These are phyloP conservation scores for Fusarium zealandicum DNA, from an alignment of 2,329 filamentous ascomycete genomes.

Conservation along the genomic window DNA sequence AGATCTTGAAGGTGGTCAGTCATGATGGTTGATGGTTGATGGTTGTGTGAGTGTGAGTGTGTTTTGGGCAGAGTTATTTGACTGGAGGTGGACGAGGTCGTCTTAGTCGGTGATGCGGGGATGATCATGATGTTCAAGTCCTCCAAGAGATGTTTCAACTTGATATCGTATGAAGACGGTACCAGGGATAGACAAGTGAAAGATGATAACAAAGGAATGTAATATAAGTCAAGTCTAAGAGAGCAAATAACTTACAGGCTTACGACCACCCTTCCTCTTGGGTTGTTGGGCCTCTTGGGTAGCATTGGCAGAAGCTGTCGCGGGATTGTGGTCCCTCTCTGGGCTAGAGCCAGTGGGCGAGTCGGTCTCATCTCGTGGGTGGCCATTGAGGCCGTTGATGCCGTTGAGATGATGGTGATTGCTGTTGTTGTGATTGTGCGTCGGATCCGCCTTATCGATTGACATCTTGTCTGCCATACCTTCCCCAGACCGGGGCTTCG, in stretches of 20 bases:
- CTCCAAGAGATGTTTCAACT: not conserved
- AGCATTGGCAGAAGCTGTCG: constrained; percentile 43
- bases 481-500: constrained; percentile 44
- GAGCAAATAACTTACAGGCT: constrained; percentile 76
- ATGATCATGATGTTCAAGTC: constrained; percentile 1
- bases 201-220: not conserved
- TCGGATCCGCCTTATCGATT: constrained; percentile 61
- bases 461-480: constrained; percentile 74
- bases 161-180: not conserved
- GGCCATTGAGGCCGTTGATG: constrained; percentile 48
- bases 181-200: not conserved
- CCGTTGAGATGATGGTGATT: constrained; percentile 31
- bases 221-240: constrained; percentile 7
- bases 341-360: constrained; percentile 68
- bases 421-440: constrained; percentile 45
- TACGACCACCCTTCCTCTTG: constrained; percentile 96
- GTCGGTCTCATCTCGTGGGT: constrained; percentile 62
- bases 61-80: no score
- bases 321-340: constrained; percentile 58
- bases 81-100: not conserved
- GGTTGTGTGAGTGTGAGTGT: no score
- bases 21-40: constrained; percentile 1
- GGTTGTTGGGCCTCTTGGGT: constrained; percentile 68
- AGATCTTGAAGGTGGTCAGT: constrained; percentile 69
- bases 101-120: constrained; percentile 5